Percentiles rank a stretch among this genome's conserved stretches.
Conservation (phyloP, 2,329 filamentous ascomycete species). For the Diaporthe australafricana region DNA sequence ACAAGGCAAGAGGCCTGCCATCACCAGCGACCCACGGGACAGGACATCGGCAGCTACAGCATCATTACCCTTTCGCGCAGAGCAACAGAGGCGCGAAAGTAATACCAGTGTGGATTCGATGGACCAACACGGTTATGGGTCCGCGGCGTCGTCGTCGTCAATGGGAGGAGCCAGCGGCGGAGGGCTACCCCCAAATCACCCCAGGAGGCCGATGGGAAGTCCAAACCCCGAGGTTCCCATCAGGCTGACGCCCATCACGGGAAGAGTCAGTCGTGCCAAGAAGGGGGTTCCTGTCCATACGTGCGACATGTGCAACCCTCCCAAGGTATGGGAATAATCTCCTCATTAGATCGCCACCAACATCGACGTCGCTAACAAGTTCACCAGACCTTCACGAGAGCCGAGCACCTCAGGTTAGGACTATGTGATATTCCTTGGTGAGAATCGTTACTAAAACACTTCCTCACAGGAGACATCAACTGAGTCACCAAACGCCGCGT, state of each 20-base stretch:
- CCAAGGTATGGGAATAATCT: conserved; percentile 55
- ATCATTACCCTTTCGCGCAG: conserved; percentile 41
- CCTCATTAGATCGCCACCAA: neutral
- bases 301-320: conserved; percentile 63
- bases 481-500: conserved; percentile 67
- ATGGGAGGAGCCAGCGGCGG: conserved; percentile 43
- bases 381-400: conserved; percentile 69
- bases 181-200: conserved; percentile 41
- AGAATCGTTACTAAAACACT: conserved; percentile 43
- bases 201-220: conserved; percentile 56
- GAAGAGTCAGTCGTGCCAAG: conserved; percentile 68
- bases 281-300: conserved; percentile 69
- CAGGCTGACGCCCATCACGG: conserved; percentile 67
- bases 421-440: conserved; percentile 23
- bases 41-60: conserved; percentile 34
- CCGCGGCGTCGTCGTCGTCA: conserved; percentile 48
- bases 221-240: conserved; percentile 53
- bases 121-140: conserved; percentile 55
- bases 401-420: conserved; percentile 69
- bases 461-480: conserved; percentile 65
- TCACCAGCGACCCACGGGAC: conserved; percentile 38
- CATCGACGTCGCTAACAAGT: conserved; percentile 39
- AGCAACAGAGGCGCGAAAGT: conserved; percentile 53
- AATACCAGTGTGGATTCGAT: conserved; percentile 62
- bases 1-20: conserved; percentile 36